These are phyloP conservation scores for Colletotrichum phormii DNA, from an alignment of 2,329 filamentous ascomycete species.

Conservation along the genomic window DNA sequence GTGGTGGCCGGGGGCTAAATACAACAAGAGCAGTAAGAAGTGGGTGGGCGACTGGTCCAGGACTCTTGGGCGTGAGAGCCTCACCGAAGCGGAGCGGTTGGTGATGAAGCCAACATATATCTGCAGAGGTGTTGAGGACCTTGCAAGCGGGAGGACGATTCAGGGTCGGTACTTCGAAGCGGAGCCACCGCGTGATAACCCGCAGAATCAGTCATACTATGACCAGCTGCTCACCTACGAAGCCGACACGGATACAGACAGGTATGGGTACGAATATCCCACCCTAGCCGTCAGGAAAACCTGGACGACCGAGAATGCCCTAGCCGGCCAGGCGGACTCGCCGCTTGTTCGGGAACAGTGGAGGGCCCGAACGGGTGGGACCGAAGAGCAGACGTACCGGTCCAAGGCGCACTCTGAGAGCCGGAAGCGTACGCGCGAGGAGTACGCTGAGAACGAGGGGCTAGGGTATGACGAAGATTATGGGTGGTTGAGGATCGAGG, in stretches of 20 bases:
- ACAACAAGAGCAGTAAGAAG: neutral
- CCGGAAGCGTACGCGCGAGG: neutral
- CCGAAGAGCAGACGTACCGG: neutral
- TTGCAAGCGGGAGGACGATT: neutral
- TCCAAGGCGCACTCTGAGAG: neutral
- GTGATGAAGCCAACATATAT: neutral
- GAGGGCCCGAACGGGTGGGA: neutral
- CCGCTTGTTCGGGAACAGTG: neutral
- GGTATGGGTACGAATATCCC: neutral
- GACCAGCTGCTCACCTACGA: neutral
- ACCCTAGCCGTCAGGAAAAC: neutral
- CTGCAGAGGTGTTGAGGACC: neutral
- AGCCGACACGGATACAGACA: neutral
- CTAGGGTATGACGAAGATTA: neutral
- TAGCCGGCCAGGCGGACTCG: neutral
- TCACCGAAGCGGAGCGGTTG: neutral
- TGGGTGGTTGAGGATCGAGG: neutral
- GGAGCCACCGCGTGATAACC: neutral
- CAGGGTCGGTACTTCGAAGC: neutral
- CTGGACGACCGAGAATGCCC: neutral
- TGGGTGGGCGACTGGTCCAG: neutral
- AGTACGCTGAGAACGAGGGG: neutral
- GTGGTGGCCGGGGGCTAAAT: conserved; percentile 19
- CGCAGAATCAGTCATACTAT: neutral
- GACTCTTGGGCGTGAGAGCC: neutral